Percentiles rank a stretch among this genome's conserved stretches.
Conservation (phyloP, 2,329 filamentous ascomycete genomes). For the Aspergillus clavatus region DNA sequence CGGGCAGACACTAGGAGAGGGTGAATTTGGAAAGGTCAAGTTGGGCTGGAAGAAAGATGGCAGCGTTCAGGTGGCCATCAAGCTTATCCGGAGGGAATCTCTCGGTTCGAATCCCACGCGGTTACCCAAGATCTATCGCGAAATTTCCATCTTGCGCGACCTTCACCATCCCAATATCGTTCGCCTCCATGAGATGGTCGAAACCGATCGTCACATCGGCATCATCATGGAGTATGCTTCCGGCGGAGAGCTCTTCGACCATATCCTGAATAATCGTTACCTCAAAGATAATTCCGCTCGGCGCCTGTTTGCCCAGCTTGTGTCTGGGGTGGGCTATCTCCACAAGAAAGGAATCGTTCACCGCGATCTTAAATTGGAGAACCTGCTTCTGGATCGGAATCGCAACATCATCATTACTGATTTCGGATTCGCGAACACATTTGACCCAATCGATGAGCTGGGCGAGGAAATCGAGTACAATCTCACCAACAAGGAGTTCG, state of each 20-base stretch:
- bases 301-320: conserved; percentile 86
- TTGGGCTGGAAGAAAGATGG: conserved; percentile 97
- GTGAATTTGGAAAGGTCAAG: conserved; percentile 98
- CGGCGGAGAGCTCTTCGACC: conserved; percentile 95
- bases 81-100: conserved; percentile 88
- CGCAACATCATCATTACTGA: conserved; percentile 99
- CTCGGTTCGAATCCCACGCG: conserved; percentile 83
- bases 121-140: conserved; percentile 93
- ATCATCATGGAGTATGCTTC: conserved; percentile 98
- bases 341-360: conserved; percentile 99
- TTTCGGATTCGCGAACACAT: conserved; percentile 98
- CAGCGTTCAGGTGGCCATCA: conserved; percentile 92
- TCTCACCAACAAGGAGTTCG: conserved; percentile 78
- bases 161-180: conserved; percentile 97
- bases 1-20: conserved; percentile 92
- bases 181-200: conserved; percentile 94
- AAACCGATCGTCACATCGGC: conserved; percentile 93
- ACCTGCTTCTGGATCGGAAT: conserved; percentile 88
- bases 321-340: conserved; percentile 93
- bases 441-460: conserved; percentile 82
- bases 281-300: conserved; percentile 89
- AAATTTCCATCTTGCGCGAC: conserved; percentile 83
- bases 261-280: conserved; percentile 94
- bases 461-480: conserved; percentile 86
- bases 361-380: conserved; percentile 93